Evolutionary conservation across 345 rosid species (phyloP).

Genomic region (Camelina hispida): DNA sequence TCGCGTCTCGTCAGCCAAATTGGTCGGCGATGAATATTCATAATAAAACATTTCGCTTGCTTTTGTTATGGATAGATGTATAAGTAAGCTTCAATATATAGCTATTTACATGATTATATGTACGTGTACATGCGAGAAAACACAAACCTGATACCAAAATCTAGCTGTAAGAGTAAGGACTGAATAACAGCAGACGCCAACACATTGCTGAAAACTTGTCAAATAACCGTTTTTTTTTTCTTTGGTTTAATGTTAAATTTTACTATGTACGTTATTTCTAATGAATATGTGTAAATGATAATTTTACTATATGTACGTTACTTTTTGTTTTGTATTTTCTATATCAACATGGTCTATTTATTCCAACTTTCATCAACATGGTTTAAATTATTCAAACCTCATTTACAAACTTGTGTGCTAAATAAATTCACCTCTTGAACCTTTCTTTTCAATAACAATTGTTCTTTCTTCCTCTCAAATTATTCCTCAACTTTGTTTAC

Average conservation of each 20-base stretch:
- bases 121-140: not conserved
- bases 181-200: constrained; percentile 27
- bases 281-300: no score
- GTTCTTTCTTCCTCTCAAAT: not conserved
- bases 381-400: constrained; percentile 16
- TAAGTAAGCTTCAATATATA: constrained; percentile 5
- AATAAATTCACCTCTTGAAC: not conserved
- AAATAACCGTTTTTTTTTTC: not conserved
- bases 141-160: constrained; percentile 38
- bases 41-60: constrained; percentile 24
- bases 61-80: constrained; percentile 1
- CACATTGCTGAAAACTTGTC: constrained; percentile 40
- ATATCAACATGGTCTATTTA: constrained; percentile 1
- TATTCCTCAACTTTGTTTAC: not conserved
- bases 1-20: constrained; percentile 21
- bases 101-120: no score
- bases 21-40: constrained; percentile 34
- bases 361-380: constrained; percentile 1
- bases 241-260: no score
- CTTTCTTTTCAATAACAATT: not conserved
- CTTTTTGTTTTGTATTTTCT: not conserved
- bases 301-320: no score
- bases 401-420: not conserved
- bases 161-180: constrained; percentile 32
- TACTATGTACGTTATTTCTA: no score